phyloP scores from a whole-genome alignment of 768 basidiomycete genomes.

The Jaapia argillacea region DNA sequence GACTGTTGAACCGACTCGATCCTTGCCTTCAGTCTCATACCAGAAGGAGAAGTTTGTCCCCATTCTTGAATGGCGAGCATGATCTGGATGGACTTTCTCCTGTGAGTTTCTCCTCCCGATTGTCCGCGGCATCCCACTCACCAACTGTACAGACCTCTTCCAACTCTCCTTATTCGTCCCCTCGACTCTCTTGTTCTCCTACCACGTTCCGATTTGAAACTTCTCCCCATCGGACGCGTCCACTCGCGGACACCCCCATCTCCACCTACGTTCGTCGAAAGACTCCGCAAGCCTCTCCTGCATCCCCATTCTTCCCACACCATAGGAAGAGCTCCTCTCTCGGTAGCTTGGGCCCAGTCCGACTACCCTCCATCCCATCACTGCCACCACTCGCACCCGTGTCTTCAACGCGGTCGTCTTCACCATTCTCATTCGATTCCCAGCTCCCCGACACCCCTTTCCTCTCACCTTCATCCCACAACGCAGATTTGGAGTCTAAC shows the following conservation, averaged over 20 bases:
- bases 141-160: conserved; percentile 5
- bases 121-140: neutral
- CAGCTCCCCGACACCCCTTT: conserved; percentile 9
- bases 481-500: neutral
- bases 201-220: too few relatives aligned
- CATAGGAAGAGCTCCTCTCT: conserved; percentile 7
- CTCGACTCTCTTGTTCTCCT: conserved; percentile 9
- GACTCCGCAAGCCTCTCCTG: conserved; percentile 67
- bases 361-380: conserved; percentile 4
- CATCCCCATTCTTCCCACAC: conserved; percentile 48
- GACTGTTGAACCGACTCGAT: too few relatives aligned
- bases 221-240: too few relatives aligned
- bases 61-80: too few relatives aligned
- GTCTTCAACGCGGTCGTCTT: neutral
- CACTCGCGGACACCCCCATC: conserved; percentile 47
- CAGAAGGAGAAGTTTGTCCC: too few relatives aligned
- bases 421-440: conserved; percentile 9
- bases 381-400: neutral
- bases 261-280: conserved; percentile 73
- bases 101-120: too few relatives aligned
- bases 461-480: conserved; percentile 4
- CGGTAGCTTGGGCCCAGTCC: conserved; percentile 1
- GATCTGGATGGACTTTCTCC: too few relatives aligned
- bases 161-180: neutral
- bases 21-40: too few relatives aligned